Conservation (phyloP, 495 filamentous ascomycete species). For the Neurospora sp. region DNA sequence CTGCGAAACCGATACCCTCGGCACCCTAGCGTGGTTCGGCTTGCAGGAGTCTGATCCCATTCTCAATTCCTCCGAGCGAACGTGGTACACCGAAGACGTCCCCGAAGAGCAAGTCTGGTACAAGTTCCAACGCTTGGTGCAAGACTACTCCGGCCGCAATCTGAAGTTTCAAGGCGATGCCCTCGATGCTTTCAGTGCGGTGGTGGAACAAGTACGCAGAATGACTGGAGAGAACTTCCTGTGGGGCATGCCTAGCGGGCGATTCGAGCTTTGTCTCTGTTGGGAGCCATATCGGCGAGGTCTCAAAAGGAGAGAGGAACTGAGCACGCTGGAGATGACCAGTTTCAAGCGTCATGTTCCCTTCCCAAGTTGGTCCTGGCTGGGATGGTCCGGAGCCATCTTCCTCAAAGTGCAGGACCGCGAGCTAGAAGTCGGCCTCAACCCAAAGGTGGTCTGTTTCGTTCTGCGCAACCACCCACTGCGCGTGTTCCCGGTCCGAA, state of each 20-base stretch:
- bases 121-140: neutral
- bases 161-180: neutral
- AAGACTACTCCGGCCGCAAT: neutral
- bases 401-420: neutral
- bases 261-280: neutral
- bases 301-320: neutral
- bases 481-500: neutral
- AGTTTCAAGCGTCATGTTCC: neutral
- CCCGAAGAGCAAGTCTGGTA: neutral
- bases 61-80: neutral
- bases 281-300: neutral
- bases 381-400: neutral
- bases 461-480: neutral
- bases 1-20: neutral
- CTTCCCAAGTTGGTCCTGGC: neutral
- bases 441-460: neutral
- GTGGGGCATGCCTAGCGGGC: neutral
- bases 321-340: neutral
- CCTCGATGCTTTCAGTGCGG: neutral
- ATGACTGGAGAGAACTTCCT: neutral
- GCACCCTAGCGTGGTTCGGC: neutral
- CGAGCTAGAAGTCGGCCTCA: neutral
- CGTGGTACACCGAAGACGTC: neutral
- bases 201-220: neutral
- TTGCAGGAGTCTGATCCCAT: neutral